Conservation (phyloP, 148 eudicot species). For the Rheum nobile region DNA sequence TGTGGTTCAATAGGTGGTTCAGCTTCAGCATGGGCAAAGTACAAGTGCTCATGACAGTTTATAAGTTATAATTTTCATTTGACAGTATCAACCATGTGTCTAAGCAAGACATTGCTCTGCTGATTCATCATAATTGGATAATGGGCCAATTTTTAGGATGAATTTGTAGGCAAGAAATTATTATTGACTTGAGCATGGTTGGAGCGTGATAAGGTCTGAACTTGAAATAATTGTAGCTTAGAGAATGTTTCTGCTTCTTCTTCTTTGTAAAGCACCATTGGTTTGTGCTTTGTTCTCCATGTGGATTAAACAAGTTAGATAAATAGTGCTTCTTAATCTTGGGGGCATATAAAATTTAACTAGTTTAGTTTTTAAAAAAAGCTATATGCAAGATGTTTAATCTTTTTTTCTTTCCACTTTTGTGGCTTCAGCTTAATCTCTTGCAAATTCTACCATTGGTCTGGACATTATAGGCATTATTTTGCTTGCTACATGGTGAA, state of each 20-base stretch:
- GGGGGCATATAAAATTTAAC: too few relatives aligned
- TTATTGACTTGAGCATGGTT: not conserved
- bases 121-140: not conserved
- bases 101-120: not conserved
- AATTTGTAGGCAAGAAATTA: too few relatives aligned
- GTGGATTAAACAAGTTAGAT: too few relatives aligned
- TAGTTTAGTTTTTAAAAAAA: too few relatives aligned
- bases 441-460: too few relatives aligned
- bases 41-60: not conserved
- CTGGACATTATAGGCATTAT: not conserved
- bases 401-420: too few relatives aligned
- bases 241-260: not conserved
- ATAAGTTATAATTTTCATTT: not conserved
- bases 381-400: too few relatives aligned
- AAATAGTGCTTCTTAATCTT: too few relatives aligned
- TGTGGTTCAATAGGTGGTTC: not conserved
- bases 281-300: too few relatives aligned
- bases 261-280: too few relatives aligned
- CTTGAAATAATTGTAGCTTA: not conserved
- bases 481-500: not conserved
- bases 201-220: not conserved
- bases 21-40: not conserved
- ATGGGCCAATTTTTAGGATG: not conserved
- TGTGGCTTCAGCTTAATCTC: too few relatives aligned
- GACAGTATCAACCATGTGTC: not conserved